A percentile compares a stretch with the other conserved stretches of the same genome.
Conservation (phyloP, 331 rosid species). For the Pyrus hybrid region DNA sequence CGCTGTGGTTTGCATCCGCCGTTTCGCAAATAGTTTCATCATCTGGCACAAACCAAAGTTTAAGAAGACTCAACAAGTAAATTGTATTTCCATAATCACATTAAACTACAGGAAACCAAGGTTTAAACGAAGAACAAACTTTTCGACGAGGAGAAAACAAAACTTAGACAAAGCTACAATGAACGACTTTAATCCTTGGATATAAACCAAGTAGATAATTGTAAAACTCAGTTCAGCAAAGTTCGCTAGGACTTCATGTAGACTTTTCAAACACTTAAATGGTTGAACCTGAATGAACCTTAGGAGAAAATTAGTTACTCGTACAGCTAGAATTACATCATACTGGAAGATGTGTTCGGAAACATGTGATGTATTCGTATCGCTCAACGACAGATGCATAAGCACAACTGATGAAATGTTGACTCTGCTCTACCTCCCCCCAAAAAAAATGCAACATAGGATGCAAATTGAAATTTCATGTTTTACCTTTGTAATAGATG, state of each 20-base stretch:
- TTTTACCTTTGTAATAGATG: conserved; percentile 68
- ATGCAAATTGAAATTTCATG: background rate
- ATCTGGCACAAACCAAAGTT: conserved; percentile 22
- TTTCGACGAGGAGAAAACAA: background rate
- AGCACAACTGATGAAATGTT: background rate
- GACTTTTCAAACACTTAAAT: background rate
- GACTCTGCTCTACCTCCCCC: background rate
- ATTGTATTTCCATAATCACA: background rate
- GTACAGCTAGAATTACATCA: background rate
- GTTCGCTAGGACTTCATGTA: background rate
- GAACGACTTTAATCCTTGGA: background rate
- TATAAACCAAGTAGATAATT: background rate
- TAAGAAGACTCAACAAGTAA: background rate
- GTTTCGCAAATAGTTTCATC: conserved; percentile 18
- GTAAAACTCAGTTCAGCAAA: background rate
- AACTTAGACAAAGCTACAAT: background rate
- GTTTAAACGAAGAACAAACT: background rate
- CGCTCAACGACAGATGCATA: background rate
- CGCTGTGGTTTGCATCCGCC: conserved; percentile 16
- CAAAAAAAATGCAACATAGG: background rate
- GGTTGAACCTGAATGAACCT: background rate
- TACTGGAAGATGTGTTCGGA: background rate
- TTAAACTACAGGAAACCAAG: background rate
- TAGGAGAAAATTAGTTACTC: background rate
- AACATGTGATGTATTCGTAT: background rate